phyloP scores from a whole-genome alignment of 805 yeast species.

The Candida broadrunensis region DNA sequence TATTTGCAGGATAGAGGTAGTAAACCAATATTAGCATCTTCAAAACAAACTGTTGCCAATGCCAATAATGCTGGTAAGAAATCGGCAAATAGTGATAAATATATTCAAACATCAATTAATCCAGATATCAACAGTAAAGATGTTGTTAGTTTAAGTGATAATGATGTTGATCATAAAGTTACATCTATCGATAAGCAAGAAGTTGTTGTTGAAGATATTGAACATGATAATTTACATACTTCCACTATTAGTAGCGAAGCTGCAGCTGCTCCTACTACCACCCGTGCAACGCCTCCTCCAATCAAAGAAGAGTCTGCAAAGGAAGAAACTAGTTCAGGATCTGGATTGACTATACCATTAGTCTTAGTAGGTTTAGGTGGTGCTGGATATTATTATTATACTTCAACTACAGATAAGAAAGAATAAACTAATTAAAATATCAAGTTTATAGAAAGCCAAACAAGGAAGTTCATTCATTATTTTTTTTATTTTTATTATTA shows the following conservation, averaged over 20 bases:
- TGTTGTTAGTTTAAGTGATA: conserved; percentile 34
- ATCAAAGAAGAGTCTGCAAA: not conserved
- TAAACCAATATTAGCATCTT: conserved; percentile 30
- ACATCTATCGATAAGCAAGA: conserved; percentile 26
- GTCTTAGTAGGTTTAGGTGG: conserved; percentile 28
- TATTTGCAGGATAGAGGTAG: conserved; percentile 36
- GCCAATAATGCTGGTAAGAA: conserved; percentile 15
- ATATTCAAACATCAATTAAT: conserved; percentile 39
- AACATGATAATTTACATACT: conserved; percentile 27
- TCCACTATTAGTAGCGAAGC: conserved; percentile 9
- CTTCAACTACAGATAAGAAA: not conserved
- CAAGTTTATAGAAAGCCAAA: no score
- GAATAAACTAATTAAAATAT: not conserved
- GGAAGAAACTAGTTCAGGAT: not conserved
- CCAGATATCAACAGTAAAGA: conserved; percentile 37
- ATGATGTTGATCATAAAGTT: conserved; percentile 33
- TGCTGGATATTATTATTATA: conserved; percentile 21
- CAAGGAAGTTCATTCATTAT: no score
- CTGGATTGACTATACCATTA: conserved; percentile 14
- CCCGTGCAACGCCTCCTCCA: not conserved
- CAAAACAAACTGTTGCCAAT: conserved; percentile 7
- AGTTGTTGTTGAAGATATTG: conserved; percentile 35
- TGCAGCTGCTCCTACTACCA: not conserved
- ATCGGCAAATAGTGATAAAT: conserved; percentile 37
- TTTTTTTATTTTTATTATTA: no score